Evolutionary conservation across 129 eudicot genomes (phyloP).

Genomic region (Arctium lappa): DNA sequence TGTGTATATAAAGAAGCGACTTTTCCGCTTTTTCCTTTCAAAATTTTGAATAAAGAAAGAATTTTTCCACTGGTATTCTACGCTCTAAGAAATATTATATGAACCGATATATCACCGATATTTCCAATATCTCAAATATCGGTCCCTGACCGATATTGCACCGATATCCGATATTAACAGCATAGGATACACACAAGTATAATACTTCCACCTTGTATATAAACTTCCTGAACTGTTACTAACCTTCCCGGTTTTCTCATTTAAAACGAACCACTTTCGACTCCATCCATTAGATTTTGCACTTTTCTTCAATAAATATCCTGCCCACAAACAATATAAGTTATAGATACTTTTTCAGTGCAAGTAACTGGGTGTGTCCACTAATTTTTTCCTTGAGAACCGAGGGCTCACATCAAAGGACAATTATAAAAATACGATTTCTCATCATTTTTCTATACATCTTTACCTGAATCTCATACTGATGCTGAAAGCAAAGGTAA

Average conservation of each 20-base stretch:
- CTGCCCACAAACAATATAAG: constrained; percentile 37
- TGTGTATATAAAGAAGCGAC: too few relatives aligned
- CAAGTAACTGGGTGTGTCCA: neutral
- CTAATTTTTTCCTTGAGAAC: neutral
- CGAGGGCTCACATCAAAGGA: neutral
- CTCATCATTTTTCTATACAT: neutral
- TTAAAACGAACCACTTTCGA: constrained; percentile 88
- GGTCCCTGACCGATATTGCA: too few relatives aligned
- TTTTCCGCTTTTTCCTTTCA: too few relatives aligned
- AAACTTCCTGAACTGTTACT: constrained; percentile 17
- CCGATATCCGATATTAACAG: too few relatives aligned
- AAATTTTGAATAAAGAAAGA: too few relatives aligned
- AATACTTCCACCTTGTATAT: neutral
- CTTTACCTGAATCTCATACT: neutral
- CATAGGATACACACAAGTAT: neutral
- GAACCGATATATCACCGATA: too few relatives aligned
- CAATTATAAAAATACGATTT: neutral
- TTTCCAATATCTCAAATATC: too few relatives aligned
- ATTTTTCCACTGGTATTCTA: too few relatives aligned
- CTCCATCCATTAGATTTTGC: constrained; percentile 89
- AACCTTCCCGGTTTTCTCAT: constrained; percentile 98
- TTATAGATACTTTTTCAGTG: neutral
- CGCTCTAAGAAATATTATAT: too few relatives aligned
- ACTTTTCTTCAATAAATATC: constrained; percentile 81
- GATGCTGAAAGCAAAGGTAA: neutral